Conservation (phyloP, 306 rosid species). For the Ceratonia siliqua region DNA sequence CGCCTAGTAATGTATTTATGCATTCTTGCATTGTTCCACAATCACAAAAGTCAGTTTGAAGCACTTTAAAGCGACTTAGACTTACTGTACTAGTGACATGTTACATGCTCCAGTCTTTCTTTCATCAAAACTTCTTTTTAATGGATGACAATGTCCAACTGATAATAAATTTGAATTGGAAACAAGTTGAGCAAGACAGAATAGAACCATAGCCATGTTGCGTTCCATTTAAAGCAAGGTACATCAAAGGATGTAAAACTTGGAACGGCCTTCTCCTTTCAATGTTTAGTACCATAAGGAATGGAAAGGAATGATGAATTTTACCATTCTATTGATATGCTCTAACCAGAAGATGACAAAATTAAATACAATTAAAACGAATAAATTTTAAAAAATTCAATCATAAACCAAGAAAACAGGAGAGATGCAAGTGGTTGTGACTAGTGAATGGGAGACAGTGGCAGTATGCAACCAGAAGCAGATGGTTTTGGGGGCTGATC, state of each 20-base stretch:
- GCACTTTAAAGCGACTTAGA: no score
- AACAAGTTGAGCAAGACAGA: not conserved
- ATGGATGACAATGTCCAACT: no score
- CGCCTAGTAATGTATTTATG: no score
- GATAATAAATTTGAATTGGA: not conserved
- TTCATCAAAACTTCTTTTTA: no score
- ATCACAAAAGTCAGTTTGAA: no score
- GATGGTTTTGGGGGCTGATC: not conserved
- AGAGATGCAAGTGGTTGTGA: not conserved
- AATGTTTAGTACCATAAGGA: not conserved
- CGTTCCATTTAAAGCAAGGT: not conserved
- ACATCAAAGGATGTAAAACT: not conserved
- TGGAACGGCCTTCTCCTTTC: not conserved
- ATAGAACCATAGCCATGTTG: not conserved
- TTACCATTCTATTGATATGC: not conserved
- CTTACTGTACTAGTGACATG: no score
- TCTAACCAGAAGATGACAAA: not conserved
- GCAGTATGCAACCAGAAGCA: not conserved
- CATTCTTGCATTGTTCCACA: no score
- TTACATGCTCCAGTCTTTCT: no score
- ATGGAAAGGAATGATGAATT: not conserved
- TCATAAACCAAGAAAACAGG: not conserved
- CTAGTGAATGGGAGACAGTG: not conserved
- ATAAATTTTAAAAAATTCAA: not conserved
- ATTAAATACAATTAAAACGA: not conserved